phyloP scores from a whole-genome alignment of 208 protist genomes.

The Phytomonas francai region DNA sequence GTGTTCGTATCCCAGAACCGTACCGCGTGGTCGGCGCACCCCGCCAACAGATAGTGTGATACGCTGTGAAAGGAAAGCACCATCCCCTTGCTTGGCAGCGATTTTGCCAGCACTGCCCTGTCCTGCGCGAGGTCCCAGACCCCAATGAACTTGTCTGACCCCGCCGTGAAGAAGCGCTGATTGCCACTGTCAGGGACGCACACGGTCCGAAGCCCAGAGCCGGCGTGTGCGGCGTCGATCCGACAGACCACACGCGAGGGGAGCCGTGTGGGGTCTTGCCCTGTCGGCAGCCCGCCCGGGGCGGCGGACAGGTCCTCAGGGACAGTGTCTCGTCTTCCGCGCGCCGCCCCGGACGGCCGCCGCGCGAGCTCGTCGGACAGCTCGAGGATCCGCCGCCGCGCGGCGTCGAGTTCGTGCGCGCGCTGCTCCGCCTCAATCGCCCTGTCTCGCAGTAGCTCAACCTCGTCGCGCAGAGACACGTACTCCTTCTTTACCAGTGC shows the following conservation, averaged over 20 bases:
- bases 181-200: conserved; percentile 30
- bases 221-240: conserved; percentile 34
- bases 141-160: conserved; percentile 44
- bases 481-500: conserved; percentile 56
- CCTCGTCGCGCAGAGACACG: conserved; percentile 48
- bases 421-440: conserved; percentile 30
- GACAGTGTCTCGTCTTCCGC: not conserved
- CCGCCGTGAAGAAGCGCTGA: conserved; percentile 29
- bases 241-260: not conserved
- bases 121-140: conserved; percentile 24
- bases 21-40: conserved; percentile 55
- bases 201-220: conserved; percentile 27
- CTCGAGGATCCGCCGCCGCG: conserved; percentile 11
- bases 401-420: conserved; percentile 21
- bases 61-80: conserved; percentile 38
- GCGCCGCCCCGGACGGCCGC: not conserved
- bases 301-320: too few relatives aligned
- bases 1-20: conserved; percentile 58
- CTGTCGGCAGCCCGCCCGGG: not conserved
- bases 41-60: conserved; percentile 47
- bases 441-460: conserved; percentile 29
- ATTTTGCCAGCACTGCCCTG: conserved; percentile 12
- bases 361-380: conserved; percentile 7
- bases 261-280: not conserved
- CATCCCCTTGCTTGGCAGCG: conserved; percentile 28